Base-by-base conservation (phyloP, 2,329 filamentous ascomycete species). In the Aureobasidium sp. region DNA sequence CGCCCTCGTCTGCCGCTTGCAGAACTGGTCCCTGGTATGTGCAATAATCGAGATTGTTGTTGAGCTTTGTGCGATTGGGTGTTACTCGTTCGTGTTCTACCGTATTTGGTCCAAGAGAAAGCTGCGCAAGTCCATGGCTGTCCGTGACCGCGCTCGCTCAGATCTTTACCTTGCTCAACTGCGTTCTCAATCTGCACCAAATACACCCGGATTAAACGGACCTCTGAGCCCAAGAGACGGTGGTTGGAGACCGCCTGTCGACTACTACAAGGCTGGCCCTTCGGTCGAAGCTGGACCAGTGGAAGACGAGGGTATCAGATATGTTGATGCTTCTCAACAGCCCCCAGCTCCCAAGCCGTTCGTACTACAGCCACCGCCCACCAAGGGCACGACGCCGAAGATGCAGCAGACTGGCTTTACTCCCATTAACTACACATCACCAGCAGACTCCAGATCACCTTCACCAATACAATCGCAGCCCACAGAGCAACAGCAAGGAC, bases 11-110 rank as follows among this genome's bases (percentile, higher is more conserved):
- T 99, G 94, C 79, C 88, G 93, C 68, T 84, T 99, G 69, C 77
- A 96, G 84, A 94, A 95, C 77, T 99, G 94, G 94, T 83, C 88
- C 42, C 81, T 99, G 64, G 88, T 99, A 72, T 99, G 94, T 82
- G 92, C 92, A 76, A 88, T 99, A 71, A 97, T 99, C 73, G 94
- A 99, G 75, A 82, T 99, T 66, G 89, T 96, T 63, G 82, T 99
- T 68, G 94, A 97, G 72, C 83, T 89, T 66, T 87, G 97, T 70
- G 90, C 89, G 71, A 95, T 99, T 73, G 80, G 85, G 58, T 89
- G 99, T 69, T 99, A 99, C 81, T 90, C 84, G 70, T 83, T 96
- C 71, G 86, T 96, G 73, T 96, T 97, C 80, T 97, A 95, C 81
- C 89, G 94, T 68, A 95, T 95, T 82, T 96, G 92, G 84, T 91